Evolutionary conservation across 768 basidiomycete species (phyloP).

Genomic region (Leccinum variicolor): DNA sequence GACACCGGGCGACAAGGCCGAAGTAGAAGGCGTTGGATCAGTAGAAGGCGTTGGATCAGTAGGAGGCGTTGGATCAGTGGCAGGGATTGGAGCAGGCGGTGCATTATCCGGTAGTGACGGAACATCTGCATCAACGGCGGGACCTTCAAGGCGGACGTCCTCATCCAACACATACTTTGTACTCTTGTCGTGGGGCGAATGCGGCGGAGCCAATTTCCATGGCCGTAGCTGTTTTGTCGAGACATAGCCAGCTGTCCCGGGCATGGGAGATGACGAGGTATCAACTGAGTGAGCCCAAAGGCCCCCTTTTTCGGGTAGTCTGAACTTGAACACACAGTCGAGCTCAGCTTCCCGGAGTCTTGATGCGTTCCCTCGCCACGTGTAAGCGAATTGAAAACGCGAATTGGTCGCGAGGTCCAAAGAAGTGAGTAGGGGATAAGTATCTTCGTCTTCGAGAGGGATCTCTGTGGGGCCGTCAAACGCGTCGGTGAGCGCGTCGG

Average conservation of each 20-base stretch:
- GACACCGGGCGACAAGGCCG: not conserved
- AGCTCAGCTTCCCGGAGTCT: conserved; percentile 9
- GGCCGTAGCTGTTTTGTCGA: conserved; percentile 5
- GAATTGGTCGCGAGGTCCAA: conserved; percentile 17
- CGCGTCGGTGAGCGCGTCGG: conserved; percentile 7
- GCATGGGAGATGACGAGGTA: conserved; percentile 1
- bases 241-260: conserved; percentile 9
- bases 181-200: not conserved
- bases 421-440: conserved; percentile 15
- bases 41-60: not conserved
- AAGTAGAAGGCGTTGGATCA: not conserved
- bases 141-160: not conserved
- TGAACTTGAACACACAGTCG: conserved; percentile 3
- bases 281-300: not conserved
- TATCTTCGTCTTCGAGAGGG: conserved; percentile 16
- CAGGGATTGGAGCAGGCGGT: not conserved
- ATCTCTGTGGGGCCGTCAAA: conserved; percentile 7
- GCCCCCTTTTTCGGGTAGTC: not conserved
- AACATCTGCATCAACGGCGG: not conserved
- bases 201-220: conserved; percentile 14
- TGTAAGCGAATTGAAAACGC: conserved; percentile 22
- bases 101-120: not conserved
- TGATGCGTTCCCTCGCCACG: conserved; percentile 15
- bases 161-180: not conserved
- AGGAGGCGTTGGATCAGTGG: not conserved